A percentile compares a stretch with the other conserved stretches of the same genome.
phyloP scores from a whole-genome alignment of 805 yeast genomes.

The Schizosaccharomyces cryophilus region DNA sequence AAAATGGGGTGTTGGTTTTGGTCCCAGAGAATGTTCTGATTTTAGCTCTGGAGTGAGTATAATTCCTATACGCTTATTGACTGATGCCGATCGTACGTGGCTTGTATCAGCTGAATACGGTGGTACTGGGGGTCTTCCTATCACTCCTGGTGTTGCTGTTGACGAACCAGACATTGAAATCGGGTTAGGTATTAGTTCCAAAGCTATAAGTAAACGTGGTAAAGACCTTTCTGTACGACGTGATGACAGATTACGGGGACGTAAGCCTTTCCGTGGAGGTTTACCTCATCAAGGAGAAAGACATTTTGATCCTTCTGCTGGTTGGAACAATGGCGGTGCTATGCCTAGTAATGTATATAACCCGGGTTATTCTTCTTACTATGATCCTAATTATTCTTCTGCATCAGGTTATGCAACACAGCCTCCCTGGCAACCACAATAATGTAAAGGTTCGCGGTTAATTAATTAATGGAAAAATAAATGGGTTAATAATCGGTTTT shows the following conservation, averaged over 20 bases:
- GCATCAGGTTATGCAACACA: not conserved
- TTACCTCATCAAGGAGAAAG: not conserved
- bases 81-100: conserved; percentile 90
- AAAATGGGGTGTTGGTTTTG: conserved; percentile 97
- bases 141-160: conserved; percentile 54
- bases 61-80: conserved; percentile 64
- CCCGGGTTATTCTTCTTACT: not conserved
- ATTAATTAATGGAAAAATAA: not conserved
- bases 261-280: not conserved
- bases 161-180: conserved; percentile 97
- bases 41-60: conserved; percentile 74
- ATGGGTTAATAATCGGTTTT: too few relatives aligned
- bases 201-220: conserved; percentile 55
- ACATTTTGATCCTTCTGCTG: not conserved
- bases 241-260: not conserved
- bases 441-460: not conserved
- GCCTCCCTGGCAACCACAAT: conserved; percentile 1
- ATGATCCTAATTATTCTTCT: not conserved
- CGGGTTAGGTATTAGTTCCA: conserved; percentile 80
- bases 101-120: conserved; percentile 82
- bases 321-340: not conserved
- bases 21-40: conserved; percentile 95
- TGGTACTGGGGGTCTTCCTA: conserved; percentile 75
- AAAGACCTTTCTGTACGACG: not conserved
- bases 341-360: not conserved